A percentile compares a stretch with the other conserved stretches of the same genome.
Conservation (phyloP, 2,329 filamentous ascomycete genomes). For the Bipolaris sorokiniana region DNA sequence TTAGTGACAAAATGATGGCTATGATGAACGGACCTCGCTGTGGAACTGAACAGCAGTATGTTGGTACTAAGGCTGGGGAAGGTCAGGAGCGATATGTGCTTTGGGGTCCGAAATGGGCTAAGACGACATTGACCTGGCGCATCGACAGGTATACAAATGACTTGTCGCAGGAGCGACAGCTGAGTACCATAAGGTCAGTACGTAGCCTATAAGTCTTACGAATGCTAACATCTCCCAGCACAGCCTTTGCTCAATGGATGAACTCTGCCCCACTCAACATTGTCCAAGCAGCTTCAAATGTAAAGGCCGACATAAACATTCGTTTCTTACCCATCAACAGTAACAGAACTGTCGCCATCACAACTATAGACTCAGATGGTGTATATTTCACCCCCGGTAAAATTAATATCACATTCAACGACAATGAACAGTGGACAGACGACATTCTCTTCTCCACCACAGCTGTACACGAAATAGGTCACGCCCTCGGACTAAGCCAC, state of each 20-base stretch:
- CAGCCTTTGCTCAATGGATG: conserved; percentile 38
- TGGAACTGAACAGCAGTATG: conserved; percentile 33
- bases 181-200: conserved; percentile 32
- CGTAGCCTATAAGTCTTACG: neutral
- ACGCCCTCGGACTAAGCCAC: conserved; percentile 38
- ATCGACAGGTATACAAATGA: conserved; percentile 36
- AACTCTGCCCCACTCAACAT: conserved; percentile 30
- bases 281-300: conserved; percentile 17
- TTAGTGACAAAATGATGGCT: conserved; percentile 33
- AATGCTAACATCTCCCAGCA: conserved; percentile 12
- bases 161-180: conserved; percentile 25
- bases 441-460: conserved; percentile 37
- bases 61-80: conserved; percentile 26
- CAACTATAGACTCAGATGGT: conserved; percentile 35
- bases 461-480: conserved; percentile 38
- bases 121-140: conserved; percentile 34
- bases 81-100: conserved; percentile 33
- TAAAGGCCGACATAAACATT: conserved; percentile 35
- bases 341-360: conserved; percentile 33
- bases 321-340: conserved; percentile 29
- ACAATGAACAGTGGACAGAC: conserved; percentile 37
- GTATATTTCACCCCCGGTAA: conserved; percentile 27
- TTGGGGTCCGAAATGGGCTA: conserved; percentile 40
- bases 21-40: conserved; percentile 37
- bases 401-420: conserved; percentile 41